Percentiles rank a stretch among this genome's conserved stretches.
phyloP scores from a whole-genome alignment of 805 yeast genomes.

The Starmera amethionina region DNA sequence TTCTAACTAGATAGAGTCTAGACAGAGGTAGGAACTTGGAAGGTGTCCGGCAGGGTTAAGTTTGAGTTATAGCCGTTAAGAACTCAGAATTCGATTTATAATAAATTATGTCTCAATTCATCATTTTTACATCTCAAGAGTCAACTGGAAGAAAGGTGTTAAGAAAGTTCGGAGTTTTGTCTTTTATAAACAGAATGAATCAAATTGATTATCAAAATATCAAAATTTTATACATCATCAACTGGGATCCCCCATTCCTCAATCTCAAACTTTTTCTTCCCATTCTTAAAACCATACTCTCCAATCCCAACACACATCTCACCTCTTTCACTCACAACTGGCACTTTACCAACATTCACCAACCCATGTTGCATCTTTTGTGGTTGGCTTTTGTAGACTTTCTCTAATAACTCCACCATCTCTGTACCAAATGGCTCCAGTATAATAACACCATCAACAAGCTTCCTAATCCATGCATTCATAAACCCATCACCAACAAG shows the following conservation, averaged over 20 bases:
- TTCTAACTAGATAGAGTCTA: too few species aligned
- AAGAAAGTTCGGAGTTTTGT: too few species aligned
- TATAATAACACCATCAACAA: constrained; percentile 61
- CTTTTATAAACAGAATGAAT: too few species aligned
- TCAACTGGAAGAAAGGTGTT: too few species aligned
- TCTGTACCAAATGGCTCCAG: constrained; percentile 77
- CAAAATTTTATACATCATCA: too few species aligned
- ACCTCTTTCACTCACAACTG: constrained; percentile 67
- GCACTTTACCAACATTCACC: constrained; percentile 64
- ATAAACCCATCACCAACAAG: constrained; percentile 38
- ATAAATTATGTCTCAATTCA: too few species aligned
- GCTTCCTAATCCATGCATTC: constrained; percentile 42
- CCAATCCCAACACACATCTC: constrained; percentile 64
- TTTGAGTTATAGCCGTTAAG: too few species aligned
- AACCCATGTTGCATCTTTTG: constrained; percentile 78
- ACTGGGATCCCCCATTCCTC: constrained; percentile 98
- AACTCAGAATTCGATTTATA: too few species aligned
- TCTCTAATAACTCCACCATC: constrained; percentile 54
- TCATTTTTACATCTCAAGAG: too few species aligned
- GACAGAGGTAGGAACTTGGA: too few species aligned
- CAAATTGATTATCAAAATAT: too few species aligned
- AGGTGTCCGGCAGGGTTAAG: too few species aligned
- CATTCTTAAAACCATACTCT: constrained; percentile 81
- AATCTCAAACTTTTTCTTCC: constrained; percentile 74
- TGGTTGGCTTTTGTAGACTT: constrained; percentile 63